These are phyloP conservation scores for Tubosaeta brunneosetosa DNA, from an alignment of 768 basidiomycete species.

Conservation along the genomic window DNA sequence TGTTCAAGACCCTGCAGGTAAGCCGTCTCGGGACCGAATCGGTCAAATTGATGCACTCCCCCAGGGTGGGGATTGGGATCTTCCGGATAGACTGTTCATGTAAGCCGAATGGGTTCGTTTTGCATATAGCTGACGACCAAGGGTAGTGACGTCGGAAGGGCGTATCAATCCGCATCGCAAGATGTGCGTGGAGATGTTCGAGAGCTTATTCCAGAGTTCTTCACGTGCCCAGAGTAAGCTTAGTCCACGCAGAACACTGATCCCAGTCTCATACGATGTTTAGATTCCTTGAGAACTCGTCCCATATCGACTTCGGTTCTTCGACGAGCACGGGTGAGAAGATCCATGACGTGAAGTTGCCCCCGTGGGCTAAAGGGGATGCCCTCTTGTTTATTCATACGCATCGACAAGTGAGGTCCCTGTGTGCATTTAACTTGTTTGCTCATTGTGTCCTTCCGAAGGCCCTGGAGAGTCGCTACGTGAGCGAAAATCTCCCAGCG, in stretches of 20 bases:
- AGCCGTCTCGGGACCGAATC: constrained; percentile 4
- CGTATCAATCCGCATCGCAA: constrained; percentile 79
- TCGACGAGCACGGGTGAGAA: constrained; percentile 69
- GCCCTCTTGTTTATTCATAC: constrained; percentile 75
- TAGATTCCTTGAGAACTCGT: constrained; percentile 80
- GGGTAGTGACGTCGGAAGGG: constrained; percentile 65
- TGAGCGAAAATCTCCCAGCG: constrained; percentile 74
- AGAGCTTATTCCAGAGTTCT: constrained; percentile 90
- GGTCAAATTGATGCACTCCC: background rate
- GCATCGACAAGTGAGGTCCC: constrained; percentile 60
- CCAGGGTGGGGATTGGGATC: constrained; percentile 92
- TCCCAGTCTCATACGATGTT: background rate
- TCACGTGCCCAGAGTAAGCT: constrained; percentile 69
- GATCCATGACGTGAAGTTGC: constrained; percentile 84
- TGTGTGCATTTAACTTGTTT: background rate
- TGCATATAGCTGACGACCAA: constrained; percentile 6
- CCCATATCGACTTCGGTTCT: constrained; percentile 74
- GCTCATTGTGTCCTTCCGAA: constrained; percentile 22
- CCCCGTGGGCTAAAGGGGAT: constrained; percentile 85
- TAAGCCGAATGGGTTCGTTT: constrained; percentile 21
- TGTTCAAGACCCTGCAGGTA: constrained; percentile 87
- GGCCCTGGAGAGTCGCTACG: constrained; percentile 86
- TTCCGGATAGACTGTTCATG: constrained; percentile 85
- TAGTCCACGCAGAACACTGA: background rate
- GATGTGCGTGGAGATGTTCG: constrained; percentile 91